Evolutionary conservation across 2,329 filamentous ascomycete species (phyloP), one percentile per base, ranked within the genome.

Genomic region (Neodidymelliopsis sp.): DNA sequence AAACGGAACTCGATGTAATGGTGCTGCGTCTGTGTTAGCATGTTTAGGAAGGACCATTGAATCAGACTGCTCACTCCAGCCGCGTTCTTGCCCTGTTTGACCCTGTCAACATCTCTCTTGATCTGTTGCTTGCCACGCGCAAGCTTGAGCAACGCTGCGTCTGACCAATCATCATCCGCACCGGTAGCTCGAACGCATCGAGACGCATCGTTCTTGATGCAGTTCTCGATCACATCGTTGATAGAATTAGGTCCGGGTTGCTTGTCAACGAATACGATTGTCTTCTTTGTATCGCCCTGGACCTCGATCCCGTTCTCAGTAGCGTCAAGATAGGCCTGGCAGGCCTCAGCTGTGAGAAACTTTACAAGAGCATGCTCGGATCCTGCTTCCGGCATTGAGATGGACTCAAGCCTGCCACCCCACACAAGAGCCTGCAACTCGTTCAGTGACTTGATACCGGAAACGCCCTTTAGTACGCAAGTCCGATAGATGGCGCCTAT

Each of bases 1-100:
- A 81, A 81, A 7, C 77, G 76, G 57, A 80, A 80, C 22, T 73
- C 66, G n/a, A 79, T 72, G 23, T 68, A 74, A 29, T 73, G 70
- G 23, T 69, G 66, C 77, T 79, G 45, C 13, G 18, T 15, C 11
- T 19, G 2, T 23, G 16, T 64, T 44, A 64, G 61, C 9, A 20
- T 11, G 10, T 6, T 4, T 8, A 11, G 10, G 6, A 15, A 10
- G n/a, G n/a, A n/a, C n/a, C n/a, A 6, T 23, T 20, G 15, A 24
- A 16, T 2, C 6, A 25, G 20, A 6, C 24, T 10, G 63, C 76
- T 73, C 69, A 79, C 78, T 10, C 70, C 72, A n/a, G 61, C 65
- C 5, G 65, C 57, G 24, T 70, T 73, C 35, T 67, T 75, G 15
- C 71, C 71, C 36, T 75, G 74, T 41, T 75, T 59, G 46, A 81